phyloP scores from a whole-genome alignment of 2,329 filamentous ascomycete species.

The Orbilia brochopaga region DNA sequence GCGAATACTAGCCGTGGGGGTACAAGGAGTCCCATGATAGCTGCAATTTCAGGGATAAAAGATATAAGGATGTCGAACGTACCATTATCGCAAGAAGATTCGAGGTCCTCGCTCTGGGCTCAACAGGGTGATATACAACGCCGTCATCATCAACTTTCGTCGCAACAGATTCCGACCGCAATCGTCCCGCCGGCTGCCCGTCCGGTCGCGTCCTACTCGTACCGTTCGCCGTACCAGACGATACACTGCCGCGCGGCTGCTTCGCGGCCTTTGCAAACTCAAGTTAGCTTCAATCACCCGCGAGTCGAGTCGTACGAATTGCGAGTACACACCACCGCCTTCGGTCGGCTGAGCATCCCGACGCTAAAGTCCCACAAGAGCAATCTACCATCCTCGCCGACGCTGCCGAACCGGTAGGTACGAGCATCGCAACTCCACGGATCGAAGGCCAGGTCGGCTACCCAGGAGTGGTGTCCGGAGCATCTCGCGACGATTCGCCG shows the following conservation, averaged over 20 bases:
- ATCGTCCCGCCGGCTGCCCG: conserved; percentile 63
- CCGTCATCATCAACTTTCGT: conserved; percentile 45
- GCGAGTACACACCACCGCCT: conserved; percentile 73
- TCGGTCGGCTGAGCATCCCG: conserved; percentile 91
- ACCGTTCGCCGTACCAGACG: conserved; percentile 60
- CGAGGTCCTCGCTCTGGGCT: conserved; percentile 80
- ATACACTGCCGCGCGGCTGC: conserved; percentile 61
- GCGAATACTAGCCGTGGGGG: neutral
- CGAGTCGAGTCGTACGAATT: conserved; percentile 53
- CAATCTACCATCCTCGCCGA: conserved; percentile 89
- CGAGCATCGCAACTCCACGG: conserved; percentile 95
- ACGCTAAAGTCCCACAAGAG: conserved; percentile 97
- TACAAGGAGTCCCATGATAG: neutral
- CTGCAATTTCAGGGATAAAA: neutral
- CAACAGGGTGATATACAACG: conserved; percentile 74
- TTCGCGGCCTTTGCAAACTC: conserved; percentile 50
- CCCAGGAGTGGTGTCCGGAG: conserved; percentile 94
- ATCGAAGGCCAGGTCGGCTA: conserved; percentile 90
- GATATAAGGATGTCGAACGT: conserved; percentile 56
- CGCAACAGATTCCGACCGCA: conserved; percentile 44
- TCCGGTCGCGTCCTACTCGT: conserved; percentile 69
- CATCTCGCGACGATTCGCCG: conserved; percentile 85
- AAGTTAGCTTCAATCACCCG: neutral
- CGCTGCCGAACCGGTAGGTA: conserved; percentile 94
- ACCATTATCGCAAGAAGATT: conserved; percentile 90